Evolutionary conservation across 768 basidiomycete species (phyloP).

Genomic region (Xanthoconium purpureum): DNA sequence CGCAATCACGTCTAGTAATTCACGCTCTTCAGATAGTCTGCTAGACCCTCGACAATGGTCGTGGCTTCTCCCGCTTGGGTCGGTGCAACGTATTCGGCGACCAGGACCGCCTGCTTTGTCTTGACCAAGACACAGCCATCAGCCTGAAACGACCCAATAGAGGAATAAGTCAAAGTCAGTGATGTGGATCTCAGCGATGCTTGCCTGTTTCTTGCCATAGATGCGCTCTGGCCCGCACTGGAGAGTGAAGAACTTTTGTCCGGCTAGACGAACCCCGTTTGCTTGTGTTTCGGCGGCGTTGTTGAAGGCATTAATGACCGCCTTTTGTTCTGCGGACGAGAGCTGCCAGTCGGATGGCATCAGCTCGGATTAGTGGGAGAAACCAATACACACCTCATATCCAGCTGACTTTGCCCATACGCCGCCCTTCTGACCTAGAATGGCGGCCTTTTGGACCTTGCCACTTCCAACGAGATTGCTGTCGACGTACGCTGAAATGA

Average conservation of each 20-base stretch:
- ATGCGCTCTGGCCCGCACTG: constrained; percentile 44
- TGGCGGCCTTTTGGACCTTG: constrained; percentile 70
- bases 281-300: constrained; percentile 43
- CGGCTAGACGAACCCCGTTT: constrained; percentile 60
- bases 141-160: constrained; percentile 40
- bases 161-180: background rate
- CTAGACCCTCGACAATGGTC: constrained; percentile 61
- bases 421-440: constrained; percentile 29
- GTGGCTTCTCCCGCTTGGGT: constrained; percentile 65
- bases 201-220: constrained; percentile 75
- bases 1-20: constrained; percentile 42
- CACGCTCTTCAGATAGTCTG: constrained; percentile 69
- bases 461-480: constrained; percentile 69
- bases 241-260: constrained; percentile 74
- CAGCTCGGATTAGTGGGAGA: too few relatives aligned
- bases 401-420: constrained; percentile 29
- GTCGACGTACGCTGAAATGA: constrained; percentile 73
- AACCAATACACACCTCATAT: constrained; percentile 11
- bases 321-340: constrained; percentile 25
- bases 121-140: constrained; percentile 73
- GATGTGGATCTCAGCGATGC: constrained; percentile 26
- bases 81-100: constrained; percentile 70
- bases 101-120: constrained; percentile 82
- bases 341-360: constrained; percentile 9
- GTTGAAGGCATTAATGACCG: constrained; percentile 38